Evolutionary conservation across 306 rosid species (phyloP).

Genomic region (Vicia faba): DNA sequence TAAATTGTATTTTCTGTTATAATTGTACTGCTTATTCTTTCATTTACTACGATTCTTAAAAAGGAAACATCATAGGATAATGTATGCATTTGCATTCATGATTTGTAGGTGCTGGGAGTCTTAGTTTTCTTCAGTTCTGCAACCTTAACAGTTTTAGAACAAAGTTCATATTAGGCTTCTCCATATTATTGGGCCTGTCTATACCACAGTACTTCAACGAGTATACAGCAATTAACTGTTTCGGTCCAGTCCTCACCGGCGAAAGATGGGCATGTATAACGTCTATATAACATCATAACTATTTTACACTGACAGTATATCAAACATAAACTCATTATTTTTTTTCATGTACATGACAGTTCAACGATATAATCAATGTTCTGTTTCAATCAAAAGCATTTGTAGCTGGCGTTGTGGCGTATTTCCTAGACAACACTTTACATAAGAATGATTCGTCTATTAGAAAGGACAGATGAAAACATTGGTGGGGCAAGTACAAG

Average conservation of each 20-base stretch:
- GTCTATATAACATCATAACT: not conserved
- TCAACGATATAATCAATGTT: constrained; percentile 91
- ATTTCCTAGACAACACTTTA: constrained; percentile 84
- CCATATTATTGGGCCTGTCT: constrained; percentile 92
- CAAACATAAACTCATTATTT: not conserved
- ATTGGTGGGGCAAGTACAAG: constrained; percentile 96
- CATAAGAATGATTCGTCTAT: constrained; percentile 42
- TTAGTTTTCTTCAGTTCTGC: constrained; percentile 93
- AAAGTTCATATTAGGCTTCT: constrained; percentile 88
- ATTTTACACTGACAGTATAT: not conserved
- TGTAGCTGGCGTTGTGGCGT: constrained; percentile 83
- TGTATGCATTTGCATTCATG: constrained; percentile 14
- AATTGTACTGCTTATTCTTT: constrained; percentile 80
- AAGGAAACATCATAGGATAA: constrained; percentile 16
- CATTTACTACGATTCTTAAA: constrained; percentile 10
- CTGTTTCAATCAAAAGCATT: constrained; percentile 89
- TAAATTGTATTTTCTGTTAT: constrained; percentile 1
- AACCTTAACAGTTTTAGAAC: constrained; percentile 94
- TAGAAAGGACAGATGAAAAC: constrained; percentile 90
- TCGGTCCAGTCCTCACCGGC: constrained; percentile 86
- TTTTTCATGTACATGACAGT: constrained; percentile 49
- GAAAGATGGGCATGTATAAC: constrained; percentile 80
- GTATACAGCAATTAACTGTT: constrained; percentile 78
- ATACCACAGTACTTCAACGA: constrained; percentile 95
- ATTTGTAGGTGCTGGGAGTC: constrained; percentile 70